Conservation (phyloP, 257 asterid genomes). For the Cynanchum wilfordii region DNA sequence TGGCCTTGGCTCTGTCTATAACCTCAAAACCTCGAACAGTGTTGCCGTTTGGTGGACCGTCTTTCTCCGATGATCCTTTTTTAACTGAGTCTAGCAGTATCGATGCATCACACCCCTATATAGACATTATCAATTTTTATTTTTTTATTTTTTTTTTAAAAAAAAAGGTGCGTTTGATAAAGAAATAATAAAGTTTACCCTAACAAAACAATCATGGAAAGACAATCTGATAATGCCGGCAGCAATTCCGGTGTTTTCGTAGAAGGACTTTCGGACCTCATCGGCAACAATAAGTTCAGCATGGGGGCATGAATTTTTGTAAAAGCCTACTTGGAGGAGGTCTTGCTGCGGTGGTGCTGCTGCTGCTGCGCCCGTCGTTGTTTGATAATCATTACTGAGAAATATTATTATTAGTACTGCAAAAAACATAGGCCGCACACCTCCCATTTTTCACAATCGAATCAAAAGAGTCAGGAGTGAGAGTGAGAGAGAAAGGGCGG, state of each 20-base stretch:
- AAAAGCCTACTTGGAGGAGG: conserved; percentile 5
- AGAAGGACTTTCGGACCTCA: not conserved
- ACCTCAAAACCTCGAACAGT: conserved; percentile 61
- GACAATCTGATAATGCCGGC: conserved; percentile 3
- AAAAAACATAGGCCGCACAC: not conserved
- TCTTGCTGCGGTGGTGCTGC: not conserved
- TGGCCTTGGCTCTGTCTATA: conserved; percentile 52
- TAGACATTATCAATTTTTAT: too few species aligned
- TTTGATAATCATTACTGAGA: not conserved
- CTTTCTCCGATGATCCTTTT: conserved; percentile 63
- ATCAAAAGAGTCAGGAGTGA: too few species aligned
- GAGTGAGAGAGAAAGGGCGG: too few species aligned
- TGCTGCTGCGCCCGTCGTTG: too few species aligned
- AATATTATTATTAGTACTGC: not conserved
- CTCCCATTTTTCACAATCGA: not conserved
- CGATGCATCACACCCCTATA: conserved; percentile 95
- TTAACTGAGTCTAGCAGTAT: conserved; percentile 55
- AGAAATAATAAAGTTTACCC: too few species aligned
- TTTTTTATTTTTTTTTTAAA: too few species aligned
- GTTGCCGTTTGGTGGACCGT: conserved; percentile 60
- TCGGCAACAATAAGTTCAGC: not conserved
- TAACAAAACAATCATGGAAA: conserved; percentile 15
- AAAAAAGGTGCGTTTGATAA: too few species aligned
- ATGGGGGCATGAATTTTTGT: not conserved
- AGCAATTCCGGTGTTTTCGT: not conserved